These are phyloP conservation scores for Ambispora gerdemannii DNA, from an alignment of 192 early-diverging fungal genomes.

Conservation along the genomic window DNA sequence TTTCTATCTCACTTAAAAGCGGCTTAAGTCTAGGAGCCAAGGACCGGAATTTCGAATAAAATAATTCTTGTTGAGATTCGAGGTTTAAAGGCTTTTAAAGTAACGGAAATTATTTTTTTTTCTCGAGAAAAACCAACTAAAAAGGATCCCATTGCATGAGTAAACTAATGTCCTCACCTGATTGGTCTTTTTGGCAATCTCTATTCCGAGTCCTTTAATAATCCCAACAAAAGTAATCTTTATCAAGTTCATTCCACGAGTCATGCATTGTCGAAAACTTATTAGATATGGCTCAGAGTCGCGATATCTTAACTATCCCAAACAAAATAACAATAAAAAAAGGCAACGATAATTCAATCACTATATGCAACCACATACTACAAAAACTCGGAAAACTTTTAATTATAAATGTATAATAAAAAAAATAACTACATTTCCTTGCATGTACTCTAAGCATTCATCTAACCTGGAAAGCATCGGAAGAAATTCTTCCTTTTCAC, in stretches of 20 bases:
- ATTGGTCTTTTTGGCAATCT: conserved; percentile 60
- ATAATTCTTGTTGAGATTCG: conserved; percentile 41
- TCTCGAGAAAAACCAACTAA: background rate
- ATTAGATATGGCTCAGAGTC: conserved; percentile 93
- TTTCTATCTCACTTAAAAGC: conserved; percentile 75
- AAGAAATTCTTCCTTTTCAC: conserved; percentile 73
- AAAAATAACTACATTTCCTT: conserved; percentile 57
- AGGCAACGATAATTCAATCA: background rate
- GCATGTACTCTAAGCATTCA: conserved; percentile 74
- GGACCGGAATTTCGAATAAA: conserved; percentile 81
- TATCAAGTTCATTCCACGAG: conserved; percentile 88
- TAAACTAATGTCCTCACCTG: conserved; percentile 16
- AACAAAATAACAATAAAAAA: background rate
- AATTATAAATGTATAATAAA: too few species aligned
- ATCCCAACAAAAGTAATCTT: conserved; percentile 81
- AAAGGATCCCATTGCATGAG: background rate
- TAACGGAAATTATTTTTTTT: background rate
- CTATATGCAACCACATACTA: too few species aligned
- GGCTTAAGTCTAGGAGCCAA: conserved; percentile 59
- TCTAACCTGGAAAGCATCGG: conserved; percentile 76
- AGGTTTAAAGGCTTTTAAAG: conserved; percentile 35
- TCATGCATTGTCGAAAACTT: conserved; percentile 92
- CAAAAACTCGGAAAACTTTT: too few species aligned
- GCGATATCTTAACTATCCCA: conserved; percentile 59
- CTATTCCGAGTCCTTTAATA: conserved; percentile 60